phyloP scores from a whole-genome alignment of 2,329 filamentous ascomycete species.

The Bipolaris cookei region DNA sequence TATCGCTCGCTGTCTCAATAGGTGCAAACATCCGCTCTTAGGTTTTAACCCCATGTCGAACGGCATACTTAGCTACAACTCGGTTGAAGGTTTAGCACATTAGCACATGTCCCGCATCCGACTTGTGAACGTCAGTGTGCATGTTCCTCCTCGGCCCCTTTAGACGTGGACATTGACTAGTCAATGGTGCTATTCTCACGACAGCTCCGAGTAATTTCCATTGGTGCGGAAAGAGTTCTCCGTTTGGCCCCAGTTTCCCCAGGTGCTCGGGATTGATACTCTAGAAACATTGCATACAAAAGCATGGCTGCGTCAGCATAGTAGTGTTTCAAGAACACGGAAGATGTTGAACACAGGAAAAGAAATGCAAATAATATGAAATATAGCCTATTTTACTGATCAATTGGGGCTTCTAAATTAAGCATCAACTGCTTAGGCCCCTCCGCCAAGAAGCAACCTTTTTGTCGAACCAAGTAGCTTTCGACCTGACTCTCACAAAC shows the following conservation, averaged over 20 bases:
- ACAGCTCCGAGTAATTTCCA: not conserved
- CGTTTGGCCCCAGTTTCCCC: not conserved
- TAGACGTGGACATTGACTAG: not conserved
- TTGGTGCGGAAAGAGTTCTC: not conserved
- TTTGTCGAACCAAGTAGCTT: slow-evolving; percentile 23
- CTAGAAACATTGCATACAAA: not conserved
- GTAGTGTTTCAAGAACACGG: no score
- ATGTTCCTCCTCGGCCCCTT: not conserved
- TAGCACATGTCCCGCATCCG: not conserved
- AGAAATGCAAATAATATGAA: not conserved
- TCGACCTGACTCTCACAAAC: slow-evolving; percentile 35
- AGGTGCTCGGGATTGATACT: not conserved
- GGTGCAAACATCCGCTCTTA: not conserved
- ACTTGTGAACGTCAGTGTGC: not conserved
- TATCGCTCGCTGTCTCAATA: not conserved
- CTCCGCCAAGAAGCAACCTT: slow-evolving; percentile 17
- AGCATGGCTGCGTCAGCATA: not conserved
- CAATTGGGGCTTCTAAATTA: not conserved
- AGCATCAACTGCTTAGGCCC: slow-evolving; percentile 1
- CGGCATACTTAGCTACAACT: not conserved
- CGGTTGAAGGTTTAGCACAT: not conserved
- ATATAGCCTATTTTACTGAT: not conserved
- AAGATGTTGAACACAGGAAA: not conserved
- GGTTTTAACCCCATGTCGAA: not conserved
- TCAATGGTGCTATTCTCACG: not conserved